phyloP scores from a whole-genome alignment of 108 stramenopile species.

The Seminavis robusta region DNA sequence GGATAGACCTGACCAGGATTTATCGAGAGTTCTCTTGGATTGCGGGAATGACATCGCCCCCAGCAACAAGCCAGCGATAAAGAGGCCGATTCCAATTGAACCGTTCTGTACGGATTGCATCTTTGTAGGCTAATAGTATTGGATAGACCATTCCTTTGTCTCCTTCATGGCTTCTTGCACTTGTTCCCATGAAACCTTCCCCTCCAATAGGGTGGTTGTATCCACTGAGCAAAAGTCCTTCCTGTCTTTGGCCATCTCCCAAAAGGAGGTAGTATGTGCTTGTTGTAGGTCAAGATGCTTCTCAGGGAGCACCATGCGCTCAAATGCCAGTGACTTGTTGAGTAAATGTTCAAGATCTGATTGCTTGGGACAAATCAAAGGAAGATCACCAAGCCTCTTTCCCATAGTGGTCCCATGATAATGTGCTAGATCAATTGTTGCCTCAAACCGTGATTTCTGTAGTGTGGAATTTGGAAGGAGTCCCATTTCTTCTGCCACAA shows the following conservation, averaged over 20 bases:
- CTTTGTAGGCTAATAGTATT: too few species aligned
- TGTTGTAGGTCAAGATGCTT: too few species aligned
- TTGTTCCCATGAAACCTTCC: slow-evolving; percentile 6
- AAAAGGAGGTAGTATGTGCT: too few species aligned
- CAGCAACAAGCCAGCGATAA: too few species aligned
- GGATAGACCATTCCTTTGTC: too few species aligned
- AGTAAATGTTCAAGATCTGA: neutral
- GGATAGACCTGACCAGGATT: too few species aligned
- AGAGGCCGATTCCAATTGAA: too few species aligned
- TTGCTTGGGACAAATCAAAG: slow-evolving; percentile 7
- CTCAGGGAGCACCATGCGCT: neutral
- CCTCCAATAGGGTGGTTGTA: neutral
- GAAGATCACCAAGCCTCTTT: neutral
- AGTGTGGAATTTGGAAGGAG: neutral
- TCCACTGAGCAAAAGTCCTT: slow-evolving; percentile 10
- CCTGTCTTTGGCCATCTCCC: slow-evolving; percentile 1
- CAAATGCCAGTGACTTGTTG: slow-evolving; percentile 1
- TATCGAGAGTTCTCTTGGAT: too few species aligned
- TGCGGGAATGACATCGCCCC: too few species aligned
- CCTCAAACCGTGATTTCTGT: neutral
- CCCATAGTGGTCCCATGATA: neutral
- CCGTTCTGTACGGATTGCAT: too few species aligned
- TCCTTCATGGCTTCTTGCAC: too few species aligned
- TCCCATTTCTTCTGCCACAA: slow-evolving; percentile 2
- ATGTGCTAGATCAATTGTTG: neutral